Percentiles rank a stretch among this genome's conserved stretches.
Evolutionary conservation across 2,329 filamentous ascomycete species (phyloP).

Genomic region (Exophiala aquamarina): DNA sequence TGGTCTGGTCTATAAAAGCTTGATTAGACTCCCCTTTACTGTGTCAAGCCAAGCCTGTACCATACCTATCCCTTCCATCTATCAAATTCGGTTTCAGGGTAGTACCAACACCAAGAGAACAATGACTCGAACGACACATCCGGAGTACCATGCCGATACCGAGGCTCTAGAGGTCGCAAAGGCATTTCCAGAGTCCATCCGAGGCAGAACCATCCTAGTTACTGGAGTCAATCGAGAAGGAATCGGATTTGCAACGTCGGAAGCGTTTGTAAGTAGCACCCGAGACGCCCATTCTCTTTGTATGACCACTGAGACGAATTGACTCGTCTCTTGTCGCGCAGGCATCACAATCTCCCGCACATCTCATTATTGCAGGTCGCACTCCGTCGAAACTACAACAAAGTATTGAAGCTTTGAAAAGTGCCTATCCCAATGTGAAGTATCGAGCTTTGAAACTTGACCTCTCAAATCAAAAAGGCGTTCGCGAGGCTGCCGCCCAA

Average conservation of each 20-base stretch:
- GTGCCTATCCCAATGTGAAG: constrained; percentile 21
- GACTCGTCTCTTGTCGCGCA: background rate
- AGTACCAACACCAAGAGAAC: no score
- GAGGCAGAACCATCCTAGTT: constrained; percentile 37
- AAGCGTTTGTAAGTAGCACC: constrained; percentile 25
- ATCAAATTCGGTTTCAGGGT: no score
- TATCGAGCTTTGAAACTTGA: constrained; percentile 36
- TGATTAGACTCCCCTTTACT: no score
- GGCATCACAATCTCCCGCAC: constrained; percentile 33
- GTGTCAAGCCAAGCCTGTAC: no score
- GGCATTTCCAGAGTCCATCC: constrained; percentile 26
- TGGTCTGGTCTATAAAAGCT: no score
- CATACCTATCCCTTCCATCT: no score
- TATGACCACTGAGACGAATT: no score
- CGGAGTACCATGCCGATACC: constrained; percentile 9
- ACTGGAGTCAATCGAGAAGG: constrained; percentile 40
- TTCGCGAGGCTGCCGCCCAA: constrained; percentile 33
- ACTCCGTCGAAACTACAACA: constrained; percentile 34
- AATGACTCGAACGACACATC: constrained; percentile 8
- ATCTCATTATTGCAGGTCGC: constrained; percentile 43
- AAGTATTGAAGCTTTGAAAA: constrained; percentile 29
- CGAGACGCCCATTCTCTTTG: no score
- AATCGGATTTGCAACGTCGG: constrained; percentile 38
- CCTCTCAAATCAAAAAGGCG: constrained; percentile 32
- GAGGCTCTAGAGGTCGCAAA: constrained; percentile 16